Percentiles rank a stretch among this genome's conserved stretches.
Conservation (phyloP, 1,284 basidiomycete genomes). For the Cutaneotrichosporon dermatis region DNA sequence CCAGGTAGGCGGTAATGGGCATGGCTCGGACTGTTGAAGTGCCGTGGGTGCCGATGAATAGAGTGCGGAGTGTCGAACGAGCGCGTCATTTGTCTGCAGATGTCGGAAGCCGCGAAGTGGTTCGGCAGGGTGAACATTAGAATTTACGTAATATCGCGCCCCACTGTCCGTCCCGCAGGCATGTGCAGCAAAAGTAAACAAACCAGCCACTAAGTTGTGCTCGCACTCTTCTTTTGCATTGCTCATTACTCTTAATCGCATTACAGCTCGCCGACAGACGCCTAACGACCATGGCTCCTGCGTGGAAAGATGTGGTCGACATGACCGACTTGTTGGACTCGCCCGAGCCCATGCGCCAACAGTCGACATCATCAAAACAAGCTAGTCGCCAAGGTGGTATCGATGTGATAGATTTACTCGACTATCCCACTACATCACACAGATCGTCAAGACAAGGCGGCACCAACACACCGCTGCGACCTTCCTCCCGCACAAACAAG, state of each 20-base stretch:
- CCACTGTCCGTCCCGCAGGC: too few species aligned
- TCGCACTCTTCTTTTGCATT: too few species aligned
- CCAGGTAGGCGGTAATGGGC: conserved; percentile 11
- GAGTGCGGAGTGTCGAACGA: too few species aligned
- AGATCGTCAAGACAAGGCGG: not conserved
- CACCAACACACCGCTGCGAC: not conserved
- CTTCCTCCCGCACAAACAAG: not conserved
- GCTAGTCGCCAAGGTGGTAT: not conserved
- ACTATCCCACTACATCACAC: not conserved
- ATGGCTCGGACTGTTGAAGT: conserved; percentile 3
- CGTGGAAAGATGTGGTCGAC: not conserved
- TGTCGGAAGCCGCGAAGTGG: too few species aligned
- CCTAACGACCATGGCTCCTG: not conserved
- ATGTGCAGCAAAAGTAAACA: too few species aligned
- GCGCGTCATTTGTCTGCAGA: too few species aligned
- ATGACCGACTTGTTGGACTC: conserved; percentile 3
- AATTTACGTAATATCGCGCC: too few species aligned
- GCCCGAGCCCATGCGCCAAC: not conserved
- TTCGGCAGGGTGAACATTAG: too few species aligned
- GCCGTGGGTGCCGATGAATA: not conserved
- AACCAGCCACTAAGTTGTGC: too few species aligned
- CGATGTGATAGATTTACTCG: not conserved
- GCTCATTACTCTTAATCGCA: too few species aligned
- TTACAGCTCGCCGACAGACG: too few species aligned
- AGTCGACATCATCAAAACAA: not conserved